Percentiles rank a stretch among this genome's conserved stretches.
Evolutionary conservation across 805 yeast species (phyloP).

Genomic region (Saccharomycopsis fibuligera): DNA sequence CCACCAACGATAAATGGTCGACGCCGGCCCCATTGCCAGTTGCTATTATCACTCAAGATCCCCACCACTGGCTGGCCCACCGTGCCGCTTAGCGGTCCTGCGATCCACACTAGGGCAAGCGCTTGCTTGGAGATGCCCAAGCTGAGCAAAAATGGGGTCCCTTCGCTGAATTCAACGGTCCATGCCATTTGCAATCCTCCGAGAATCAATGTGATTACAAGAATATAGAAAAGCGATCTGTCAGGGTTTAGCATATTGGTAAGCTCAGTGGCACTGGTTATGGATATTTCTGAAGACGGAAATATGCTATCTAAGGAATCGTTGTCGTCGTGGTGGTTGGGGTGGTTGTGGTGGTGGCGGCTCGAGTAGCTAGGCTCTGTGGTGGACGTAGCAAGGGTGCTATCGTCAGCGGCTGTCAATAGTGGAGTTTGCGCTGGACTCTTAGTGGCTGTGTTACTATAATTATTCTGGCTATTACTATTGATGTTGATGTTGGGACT

Average conservation of each 20-base stretch:
- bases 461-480: background rate
- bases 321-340: background rate
- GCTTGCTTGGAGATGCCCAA: constrained; percentile 53
- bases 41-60: constrained; percentile 46
- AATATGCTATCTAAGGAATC: background rate
- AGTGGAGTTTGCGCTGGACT: background rate
- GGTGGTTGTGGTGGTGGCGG: background rate
- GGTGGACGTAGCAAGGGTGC: background rate
- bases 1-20: constrained; percentile 55
- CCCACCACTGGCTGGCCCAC: constrained; percentile 63
- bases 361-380: background rate
- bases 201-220: constrained; percentile 40
- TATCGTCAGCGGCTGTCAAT: background rate
- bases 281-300: background rate
- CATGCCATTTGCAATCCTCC: constrained; percentile 61
- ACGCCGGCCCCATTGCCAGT: constrained; percentile 42
- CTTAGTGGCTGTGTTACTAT: background rate
- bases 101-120: constrained; percentile 57
- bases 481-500: background rate
- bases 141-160: constrained; percentile 54
- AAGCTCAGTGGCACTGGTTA: constrained; percentile 1
- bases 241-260: constrained; percentile 33
- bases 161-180: constrained; percentile 61
- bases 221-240: constrained; percentile 37
- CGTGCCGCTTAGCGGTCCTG: constrained; percentile 60